Evolutionary conservation across 2,329 filamentous ascomycete genomes (phyloP).

Genomic region (Botrytis tulipae): DNA sequence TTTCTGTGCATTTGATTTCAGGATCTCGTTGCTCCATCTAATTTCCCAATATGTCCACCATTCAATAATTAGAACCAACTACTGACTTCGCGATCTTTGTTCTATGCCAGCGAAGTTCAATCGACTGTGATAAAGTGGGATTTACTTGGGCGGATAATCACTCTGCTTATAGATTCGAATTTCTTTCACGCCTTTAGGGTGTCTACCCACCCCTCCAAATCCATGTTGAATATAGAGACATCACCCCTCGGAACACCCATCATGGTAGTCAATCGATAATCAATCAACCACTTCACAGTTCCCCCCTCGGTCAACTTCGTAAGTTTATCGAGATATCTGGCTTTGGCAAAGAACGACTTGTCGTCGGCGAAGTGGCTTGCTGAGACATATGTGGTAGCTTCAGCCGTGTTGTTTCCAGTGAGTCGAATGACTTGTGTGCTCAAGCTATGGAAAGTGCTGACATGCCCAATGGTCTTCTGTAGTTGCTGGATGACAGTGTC

Average conservation of each 20-base stretch:
- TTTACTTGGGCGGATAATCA: neutral
- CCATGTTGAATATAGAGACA: neutral
- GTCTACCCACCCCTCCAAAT: neutral
- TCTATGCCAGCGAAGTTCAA: neutral
- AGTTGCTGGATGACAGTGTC: neutral
- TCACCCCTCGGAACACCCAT: neutral
- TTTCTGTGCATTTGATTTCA: neutral
- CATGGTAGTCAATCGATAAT: neutral
- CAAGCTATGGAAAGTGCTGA: neutral
- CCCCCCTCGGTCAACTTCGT: neutral
- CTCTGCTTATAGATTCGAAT: neutral
- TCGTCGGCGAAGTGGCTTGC: neutral
- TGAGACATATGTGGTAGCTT: neutral
- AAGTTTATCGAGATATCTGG: neutral
- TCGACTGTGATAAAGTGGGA: neutral
- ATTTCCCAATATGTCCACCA: neutral
- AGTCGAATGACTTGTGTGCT: neutral
- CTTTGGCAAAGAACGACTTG: neutral
- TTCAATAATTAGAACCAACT: neutral
- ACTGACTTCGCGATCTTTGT: neutral
- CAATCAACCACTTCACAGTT: neutral
- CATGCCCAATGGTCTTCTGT: neutral
- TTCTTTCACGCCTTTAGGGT: neutral
- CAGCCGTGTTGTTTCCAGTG: neutral
- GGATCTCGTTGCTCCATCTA: neutral